Evolutionary conservation across 2,329 filamentous ascomycete genomes (phyloP), one percentile per base, ranked within the genome.

Genomic region (Botrytis squamosa): DNA sequence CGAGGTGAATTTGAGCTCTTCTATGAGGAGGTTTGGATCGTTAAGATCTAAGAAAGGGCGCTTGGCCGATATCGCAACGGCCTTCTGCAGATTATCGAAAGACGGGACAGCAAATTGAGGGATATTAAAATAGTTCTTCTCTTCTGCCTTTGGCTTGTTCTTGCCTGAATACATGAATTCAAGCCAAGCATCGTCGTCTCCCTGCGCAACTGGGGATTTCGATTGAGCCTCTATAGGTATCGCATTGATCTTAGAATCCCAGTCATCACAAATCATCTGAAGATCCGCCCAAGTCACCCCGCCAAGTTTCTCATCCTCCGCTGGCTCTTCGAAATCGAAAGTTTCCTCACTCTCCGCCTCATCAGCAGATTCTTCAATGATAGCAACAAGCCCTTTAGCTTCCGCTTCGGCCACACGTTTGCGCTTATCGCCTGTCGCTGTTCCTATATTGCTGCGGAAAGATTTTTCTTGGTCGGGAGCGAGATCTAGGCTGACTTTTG

Each of bases 401-500:
- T 88, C 85, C 5, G 82, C 83, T 42, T 88, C 85, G 65, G 88
- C 84, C 38, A 90, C 82, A 40, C 87, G 88, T 74, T 89, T 86
- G 65, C 89, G 88, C 63, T 90, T 88, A 64, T 80, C 79, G 10
- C 82, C 80, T 6, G 85, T 84, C 1, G 87, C 86, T 40, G 89
- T 87, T 0, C 90, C 90, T 0, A 89, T 87, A n/a, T 95, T 89
- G 49, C 66, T 69, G 73, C 91, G 90, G 81, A 98, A 99, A 40
- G 88, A 86, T 78, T 94, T 94, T 82, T 97, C 93, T 77, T 97
- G 93, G 78, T 98, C 96, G 65, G 89, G 87, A 4, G 93, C 92
- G 49, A 98, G 85, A 75, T 99, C 96, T 22, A 99, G 86, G 75
- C 90, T 94, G 73, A 97, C 87, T 82, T 99, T 99, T 33, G 92